Evolutionary conservation across 306 rosid species (phyloP).

Genomic region (Comarum palustre): DNA sequence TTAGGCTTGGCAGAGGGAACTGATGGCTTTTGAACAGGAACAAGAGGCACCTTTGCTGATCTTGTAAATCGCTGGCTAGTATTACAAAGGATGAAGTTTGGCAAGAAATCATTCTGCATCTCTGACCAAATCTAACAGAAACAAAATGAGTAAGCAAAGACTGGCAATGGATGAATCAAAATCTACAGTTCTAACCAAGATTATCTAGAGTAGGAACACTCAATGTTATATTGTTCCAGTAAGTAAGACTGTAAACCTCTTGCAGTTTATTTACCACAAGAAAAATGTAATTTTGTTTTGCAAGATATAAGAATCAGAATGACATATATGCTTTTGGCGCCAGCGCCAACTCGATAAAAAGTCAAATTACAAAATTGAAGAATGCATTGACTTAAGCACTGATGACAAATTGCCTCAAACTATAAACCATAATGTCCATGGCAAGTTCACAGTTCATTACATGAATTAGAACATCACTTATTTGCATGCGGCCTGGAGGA

Average conservation of each 20-base stretch:
- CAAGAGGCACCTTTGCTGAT: slow-evolving; percentile 60
- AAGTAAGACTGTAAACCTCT: neutral
- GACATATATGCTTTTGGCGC: neutral
- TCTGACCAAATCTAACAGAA: slow-evolving; percentile 85
- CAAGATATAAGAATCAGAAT: neutral
- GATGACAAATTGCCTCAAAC: neutral
- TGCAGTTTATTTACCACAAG: neutral
- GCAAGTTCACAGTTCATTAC: neutral
- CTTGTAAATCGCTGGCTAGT: slow-evolving; percentile 92
- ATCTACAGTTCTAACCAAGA: slow-evolving; percentile 5
- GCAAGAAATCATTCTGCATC: slow-evolving; percentile 94
- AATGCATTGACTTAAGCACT: neutral
- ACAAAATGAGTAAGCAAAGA: slow-evolving; percentile 30
- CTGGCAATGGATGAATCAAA: slow-evolving; percentile 19
- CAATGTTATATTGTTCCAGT: neutral
- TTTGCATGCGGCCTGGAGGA: neutral
- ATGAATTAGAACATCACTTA: neutral
- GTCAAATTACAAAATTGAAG: neutral
- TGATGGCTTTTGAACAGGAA: slow-evolving; percentile 91
- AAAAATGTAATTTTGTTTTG: neutral
- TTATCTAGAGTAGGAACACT: neutral
- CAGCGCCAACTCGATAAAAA: neutral
- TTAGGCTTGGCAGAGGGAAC: slow-evolving; percentile 91
- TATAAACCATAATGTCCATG: slow-evolving; percentile 6
- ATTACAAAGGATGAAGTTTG: slow-evolving; percentile 88